Base-by-base conservation (phyloP, 352 stramenopile species). In the Pythium dissotocum region DNA sequence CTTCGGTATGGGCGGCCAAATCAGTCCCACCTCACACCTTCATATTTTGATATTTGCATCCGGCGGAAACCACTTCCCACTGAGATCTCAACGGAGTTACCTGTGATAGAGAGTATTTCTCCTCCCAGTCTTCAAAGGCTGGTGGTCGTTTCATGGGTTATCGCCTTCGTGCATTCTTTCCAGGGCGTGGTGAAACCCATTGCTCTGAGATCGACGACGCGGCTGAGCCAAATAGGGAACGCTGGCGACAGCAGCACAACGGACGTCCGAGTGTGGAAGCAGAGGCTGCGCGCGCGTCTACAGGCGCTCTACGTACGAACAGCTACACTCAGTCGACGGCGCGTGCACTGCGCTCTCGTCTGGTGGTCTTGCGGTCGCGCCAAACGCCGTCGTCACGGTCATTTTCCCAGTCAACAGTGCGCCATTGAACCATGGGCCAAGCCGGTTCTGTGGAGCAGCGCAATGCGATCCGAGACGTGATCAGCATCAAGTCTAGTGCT, bases 391-490 rank as follows among this genome's bases (percentile, higher is more conserved):
- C 46, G 46, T 53, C 30, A 16, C 46, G 46, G 4, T 32, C 40
- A 21, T 24, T 24, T 49, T 24, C 40, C 2, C 40, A 21, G 40
- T 8, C 40, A 49, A 13, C 38, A 38, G 33, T 38, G 5, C 9
- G 5, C 0, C 33, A 21, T 33, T 26, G n/a, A 53, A 60, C 21
- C 38, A 95, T 95, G 85, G 87, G 87, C 33, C 85, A 93, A 71
- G 78, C 82, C 4, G 87, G 87, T 21, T 95, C 87, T 30, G 73
- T 88, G 35, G 84, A 95, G 71, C 85, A 94, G 71, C 87, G 88
- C 72, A 89, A 79, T 55, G 85, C 85, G 26, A 85, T 95, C 65
- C 85, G 81, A 54, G 80, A 93, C 60, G 79, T 95, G 48, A 67
- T 94, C 28, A 77, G 56, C 9, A 68, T 93, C 63, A 87, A 85